Conservation (phyloP, 1,139 yeast species). For the Kodamaea arcana region DNA sequence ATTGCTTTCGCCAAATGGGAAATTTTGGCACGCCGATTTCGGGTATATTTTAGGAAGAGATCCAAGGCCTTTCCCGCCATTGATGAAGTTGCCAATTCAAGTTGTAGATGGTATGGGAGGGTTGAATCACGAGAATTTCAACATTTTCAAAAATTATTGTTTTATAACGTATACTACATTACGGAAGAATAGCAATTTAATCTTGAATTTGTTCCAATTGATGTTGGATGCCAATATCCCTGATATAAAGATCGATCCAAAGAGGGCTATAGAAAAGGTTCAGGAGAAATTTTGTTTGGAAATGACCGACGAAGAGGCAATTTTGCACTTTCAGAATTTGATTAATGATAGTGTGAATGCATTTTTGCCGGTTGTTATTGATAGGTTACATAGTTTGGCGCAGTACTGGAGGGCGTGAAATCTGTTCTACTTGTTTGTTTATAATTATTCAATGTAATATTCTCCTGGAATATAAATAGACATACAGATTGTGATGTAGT, state of each 20-base stretch:
- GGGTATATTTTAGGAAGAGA: constrained; percentile 96
- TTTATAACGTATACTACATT: constrained; percentile 90
- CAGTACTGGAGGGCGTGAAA: constrained; percentile 97
- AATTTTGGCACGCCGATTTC: constrained; percentile 94
- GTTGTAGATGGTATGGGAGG: constrained; percentile 99
- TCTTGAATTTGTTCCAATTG: constrained; percentile 83
- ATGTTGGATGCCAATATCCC: constrained; percentile 96
- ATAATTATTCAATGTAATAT: not conserved
- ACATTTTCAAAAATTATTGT: constrained; percentile 85
- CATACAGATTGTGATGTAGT: no score
- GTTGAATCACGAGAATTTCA: constrained; percentile 75
- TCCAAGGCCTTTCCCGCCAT: constrained; percentile 97
- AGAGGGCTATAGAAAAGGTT: constrained; percentile 78
- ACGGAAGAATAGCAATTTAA: constrained; percentile 83
- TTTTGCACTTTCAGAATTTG: constrained; percentile 85
- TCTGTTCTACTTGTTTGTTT: not conserved
- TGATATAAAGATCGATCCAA: constrained; percentile 70
- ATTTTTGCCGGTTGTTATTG: constrained; percentile 89
- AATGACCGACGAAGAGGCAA: constrained; percentile 93
- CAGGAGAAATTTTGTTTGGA: constrained; percentile 92
- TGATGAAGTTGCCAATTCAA: constrained; percentile 96
- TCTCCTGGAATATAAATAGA: no score
- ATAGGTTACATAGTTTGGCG: constrained; percentile 88
- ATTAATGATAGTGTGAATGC: constrained; percentile 95
- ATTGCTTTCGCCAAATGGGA: constrained; percentile 64